These are phyloP conservation scores for Cryptosporidium xiaoi DNA, from an alignment of 169 alveolate species.

Conservation along the genomic window DNA sequence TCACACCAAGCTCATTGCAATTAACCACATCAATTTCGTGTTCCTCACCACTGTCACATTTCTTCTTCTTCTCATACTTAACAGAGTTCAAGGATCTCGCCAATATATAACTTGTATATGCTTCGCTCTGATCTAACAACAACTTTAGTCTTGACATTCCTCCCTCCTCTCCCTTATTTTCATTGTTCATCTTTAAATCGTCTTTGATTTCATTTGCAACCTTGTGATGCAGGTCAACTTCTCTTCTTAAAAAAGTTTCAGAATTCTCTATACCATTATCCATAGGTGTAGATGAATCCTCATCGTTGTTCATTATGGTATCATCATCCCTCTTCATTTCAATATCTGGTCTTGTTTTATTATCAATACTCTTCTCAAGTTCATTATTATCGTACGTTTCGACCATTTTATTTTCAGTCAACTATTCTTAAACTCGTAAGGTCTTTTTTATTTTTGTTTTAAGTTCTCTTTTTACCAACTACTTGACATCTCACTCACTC, in stretches of 20 bases:
- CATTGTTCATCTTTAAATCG: background rate
- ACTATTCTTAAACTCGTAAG: no score
- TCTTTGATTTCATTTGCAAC: constrained; percentile 15
- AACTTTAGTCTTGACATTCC: constrained; percentile 18
- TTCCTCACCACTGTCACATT: no score
- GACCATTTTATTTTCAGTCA: no score
- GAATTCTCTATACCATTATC: constrained; percentile 19
- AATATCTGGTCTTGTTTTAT: background rate
- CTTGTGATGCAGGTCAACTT: constrained; percentile 29
- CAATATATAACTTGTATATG: constrained; percentile 52
- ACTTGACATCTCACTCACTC: no score
- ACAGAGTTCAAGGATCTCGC: constrained; percentile 59
- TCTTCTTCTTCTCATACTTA: constrained; percentile 5
- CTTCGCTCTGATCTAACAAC: constrained; percentile 55
- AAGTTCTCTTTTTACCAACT: no score
- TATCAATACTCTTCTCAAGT: background rate
- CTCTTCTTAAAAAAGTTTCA: constrained; percentile 26
- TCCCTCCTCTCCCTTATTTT: background rate
- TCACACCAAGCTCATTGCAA: no score
- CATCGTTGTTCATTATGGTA: background rate
- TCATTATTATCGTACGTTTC: no score
- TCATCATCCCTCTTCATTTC: constrained; percentile 30
- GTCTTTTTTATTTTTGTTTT: no score
- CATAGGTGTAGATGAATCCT: background rate
- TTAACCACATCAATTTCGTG: no score